These are phyloP conservation scores for Podospora tetraspora DNA, from an alignment of 495 filamentous ascomycete species.

Conservation along the genomic window DNA sequence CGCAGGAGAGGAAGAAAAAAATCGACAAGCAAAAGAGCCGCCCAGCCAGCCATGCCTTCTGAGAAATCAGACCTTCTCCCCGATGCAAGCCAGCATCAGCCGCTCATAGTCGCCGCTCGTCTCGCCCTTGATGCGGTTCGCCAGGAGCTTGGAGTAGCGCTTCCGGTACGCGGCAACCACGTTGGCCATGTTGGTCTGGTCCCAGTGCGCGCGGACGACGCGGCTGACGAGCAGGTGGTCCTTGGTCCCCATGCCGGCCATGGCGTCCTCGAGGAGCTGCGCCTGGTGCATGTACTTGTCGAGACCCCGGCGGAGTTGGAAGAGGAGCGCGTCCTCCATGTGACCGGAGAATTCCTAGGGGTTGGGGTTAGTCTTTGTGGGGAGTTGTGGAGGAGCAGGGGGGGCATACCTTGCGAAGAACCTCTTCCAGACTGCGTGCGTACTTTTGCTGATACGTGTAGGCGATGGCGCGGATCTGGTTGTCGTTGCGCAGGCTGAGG, in stretches of 20 bases:
- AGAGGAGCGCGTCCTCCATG: slow-evolving; percentile 80
- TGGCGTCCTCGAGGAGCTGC: slow-evolving; percentile 69
- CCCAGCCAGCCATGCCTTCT: no score
- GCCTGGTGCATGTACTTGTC: slow-evolving; percentile 83
- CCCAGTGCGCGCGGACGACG: slow-evolving; percentile 75
- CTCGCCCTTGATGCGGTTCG: slow-evolving; percentile 65
- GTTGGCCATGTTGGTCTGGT: slow-evolving; percentile 60
- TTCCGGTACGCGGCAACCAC: slow-evolving; percentile 69
- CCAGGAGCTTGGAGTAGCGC: slow-evolving; percentile 56
- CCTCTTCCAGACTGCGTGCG: slow-evolving; percentile 58
- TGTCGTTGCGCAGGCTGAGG: slow-evolving; percentile 65
- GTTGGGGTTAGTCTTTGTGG: slow-evolving; percentile 1
- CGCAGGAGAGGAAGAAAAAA: background rate
- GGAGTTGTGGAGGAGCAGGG: background rate
- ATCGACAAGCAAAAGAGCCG: background rate
- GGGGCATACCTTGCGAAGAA: slow-evolving; percentile 56
- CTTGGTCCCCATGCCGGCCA: slow-evolving; percentile 83
- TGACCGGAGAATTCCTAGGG: slow-evolving; percentile 76
- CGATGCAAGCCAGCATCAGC: slow-evolving; percentile 55
- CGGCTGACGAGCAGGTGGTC: slow-evolving; percentile 71
- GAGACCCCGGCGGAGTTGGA: slow-evolving; percentile 66
- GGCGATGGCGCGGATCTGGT: slow-evolving; percentile 74
- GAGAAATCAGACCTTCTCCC: slow-evolving; percentile 30
- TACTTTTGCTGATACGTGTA: slow-evolving; percentile 64
- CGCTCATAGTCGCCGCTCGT: slow-evolving; percentile 81